Evolutionary conservation across 2,329 filamentous ascomycete genomes (phyloP).

Genomic region (Stagonosporopsis cucurbitacearum): DNA sequence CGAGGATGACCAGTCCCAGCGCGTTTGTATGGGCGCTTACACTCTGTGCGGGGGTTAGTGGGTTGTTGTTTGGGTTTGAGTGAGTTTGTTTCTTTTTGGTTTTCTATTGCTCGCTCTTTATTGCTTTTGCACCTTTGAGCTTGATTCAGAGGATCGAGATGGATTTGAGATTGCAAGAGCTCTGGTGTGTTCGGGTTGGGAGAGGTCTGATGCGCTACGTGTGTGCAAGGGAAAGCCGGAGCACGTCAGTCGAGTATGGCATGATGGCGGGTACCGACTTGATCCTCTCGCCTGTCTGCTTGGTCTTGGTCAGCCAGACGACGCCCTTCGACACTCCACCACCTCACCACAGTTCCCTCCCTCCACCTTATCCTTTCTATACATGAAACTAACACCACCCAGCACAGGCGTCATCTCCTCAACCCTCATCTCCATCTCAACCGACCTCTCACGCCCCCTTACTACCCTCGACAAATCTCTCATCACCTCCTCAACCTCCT

Average conservation of each 20-base stretch:
- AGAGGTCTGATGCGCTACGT: no score
- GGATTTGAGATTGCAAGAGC: no score
- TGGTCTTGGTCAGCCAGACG: no score
- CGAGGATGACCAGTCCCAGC: slow-evolving; percentile 34
- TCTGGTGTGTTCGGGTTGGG: no score
- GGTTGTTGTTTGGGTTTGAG: slow-evolving; percentile 68
- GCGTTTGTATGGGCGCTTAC: slow-evolving; percentile 63
- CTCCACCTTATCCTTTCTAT: not conserved
- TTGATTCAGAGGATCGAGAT: no score
- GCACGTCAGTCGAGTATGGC: no score
- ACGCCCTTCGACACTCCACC: no score
- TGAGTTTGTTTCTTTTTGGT: slow-evolving; percentile 36
- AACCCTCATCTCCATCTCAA: slow-evolving; percentile 62
- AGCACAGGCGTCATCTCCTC: slow-evolving; percentile 67
- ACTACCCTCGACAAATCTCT: slow-evolving; percentile 64
- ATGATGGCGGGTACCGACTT: no score
- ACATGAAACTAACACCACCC: slow-evolving; percentile 1
- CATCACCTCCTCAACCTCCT: slow-evolving; percentile 64
- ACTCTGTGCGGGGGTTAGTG: slow-evolving; percentile 63
- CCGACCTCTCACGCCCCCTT: slow-evolving; percentile 59
- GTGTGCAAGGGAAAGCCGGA: no score
- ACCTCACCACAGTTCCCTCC: no score
- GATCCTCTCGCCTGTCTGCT: no score
- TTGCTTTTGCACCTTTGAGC: not conserved
- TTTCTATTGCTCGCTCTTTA: not conserved